Conservation (phyloP, 1,139 yeast species). For the Taphrina deformans region DNA sequence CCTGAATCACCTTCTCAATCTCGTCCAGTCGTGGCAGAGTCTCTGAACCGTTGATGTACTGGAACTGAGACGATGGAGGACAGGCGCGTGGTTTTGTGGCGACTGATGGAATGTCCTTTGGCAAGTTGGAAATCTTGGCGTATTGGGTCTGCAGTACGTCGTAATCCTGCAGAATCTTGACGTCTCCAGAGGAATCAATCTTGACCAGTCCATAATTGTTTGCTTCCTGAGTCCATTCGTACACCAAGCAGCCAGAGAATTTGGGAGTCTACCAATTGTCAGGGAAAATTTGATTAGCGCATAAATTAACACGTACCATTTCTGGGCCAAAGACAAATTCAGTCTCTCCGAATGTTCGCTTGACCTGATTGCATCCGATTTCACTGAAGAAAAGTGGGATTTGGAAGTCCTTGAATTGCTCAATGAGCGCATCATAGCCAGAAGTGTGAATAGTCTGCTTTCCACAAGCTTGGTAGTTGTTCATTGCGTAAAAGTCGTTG, state of each 20-base stretch:
- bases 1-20: neutral
- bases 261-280: conserved; percentile 53
- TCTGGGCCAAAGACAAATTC: conserved; percentile 64
- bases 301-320: conserved; percentile 54
- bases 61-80: neutral
- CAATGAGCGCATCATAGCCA: conserved; percentile 37
- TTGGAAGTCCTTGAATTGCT: conserved; percentile 65
- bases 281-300: neutral
- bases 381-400: conserved; percentile 87
- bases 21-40: conserved; percentile 11
- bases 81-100: neutral
- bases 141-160: conserved; percentile 55
- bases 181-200: conserved; percentile 52
- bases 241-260: conserved; percentile 89
- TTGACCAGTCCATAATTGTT: conserved; percentile 83
- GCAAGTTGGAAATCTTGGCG: conserved; percentile 44
- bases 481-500: conserved; percentile 84
- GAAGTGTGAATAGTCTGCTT: conserved; percentile 13
- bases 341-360: conserved; percentile 75
- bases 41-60: conserved; percentile 6
- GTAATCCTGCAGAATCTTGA: conserved; percentile 62
- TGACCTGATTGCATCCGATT: conserved; percentile 84
- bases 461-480: conserved; percentile 67
- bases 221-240: conserved; percentile 85
- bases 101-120: neutral